Evolutionary conservation across 2,329 filamentous ascomycete species (phyloP).

Genomic region (Penicillium sp.): DNA sequence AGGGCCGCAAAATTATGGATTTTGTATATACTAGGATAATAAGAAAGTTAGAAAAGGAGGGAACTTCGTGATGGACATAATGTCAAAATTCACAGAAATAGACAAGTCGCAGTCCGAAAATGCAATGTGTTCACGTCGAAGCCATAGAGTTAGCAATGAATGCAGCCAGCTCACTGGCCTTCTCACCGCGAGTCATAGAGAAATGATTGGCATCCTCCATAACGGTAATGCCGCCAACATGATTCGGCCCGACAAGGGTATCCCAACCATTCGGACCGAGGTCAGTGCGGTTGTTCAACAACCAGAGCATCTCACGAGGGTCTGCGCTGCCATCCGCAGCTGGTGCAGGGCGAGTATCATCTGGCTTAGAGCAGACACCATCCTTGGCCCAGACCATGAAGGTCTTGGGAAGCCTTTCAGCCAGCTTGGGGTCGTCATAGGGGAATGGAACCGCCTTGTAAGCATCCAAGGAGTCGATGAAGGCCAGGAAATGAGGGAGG

Average conservation of each 20-base stretch:
- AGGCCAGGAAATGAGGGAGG: conserved; percentile 52
- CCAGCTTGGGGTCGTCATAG: conserved; percentile 26
- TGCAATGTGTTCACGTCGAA: conserved; percentile 12
- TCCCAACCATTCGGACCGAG: conserved; percentile 51
- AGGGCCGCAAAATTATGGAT: conserved; percentile 4
- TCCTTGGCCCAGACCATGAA: conserved; percentile 50
- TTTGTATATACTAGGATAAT: conserved; percentile 3
- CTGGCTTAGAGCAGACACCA: conserved; percentile 46
- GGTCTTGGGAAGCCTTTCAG: conserved; percentile 42
- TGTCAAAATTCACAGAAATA: not conserved
- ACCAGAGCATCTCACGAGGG: conserved; percentile 50
- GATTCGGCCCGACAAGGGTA: conserved; percentile 41
- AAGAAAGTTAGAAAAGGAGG: conserved; percentile 2
- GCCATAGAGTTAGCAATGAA: conserved; percentile 31
- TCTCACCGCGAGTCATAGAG: conserved; percentile 32
- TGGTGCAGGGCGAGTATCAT: conserved; percentile 41
- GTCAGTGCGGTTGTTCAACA: conserved; percentile 49
- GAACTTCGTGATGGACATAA: not conserved
- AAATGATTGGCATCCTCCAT: conserved; percentile 39
- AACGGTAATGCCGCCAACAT: conserved; percentile 34
- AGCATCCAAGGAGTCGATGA: conserved; percentile 48
- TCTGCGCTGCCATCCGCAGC: conserved; percentile 41
- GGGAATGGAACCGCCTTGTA: conserved; percentile 41
- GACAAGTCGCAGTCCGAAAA: not conserved
- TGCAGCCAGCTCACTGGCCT: conserved; percentile 29